Conservation (phyloP, 2,329 filamentous ascomycete species). For the Erysiphe neolycopersici region DNA sequence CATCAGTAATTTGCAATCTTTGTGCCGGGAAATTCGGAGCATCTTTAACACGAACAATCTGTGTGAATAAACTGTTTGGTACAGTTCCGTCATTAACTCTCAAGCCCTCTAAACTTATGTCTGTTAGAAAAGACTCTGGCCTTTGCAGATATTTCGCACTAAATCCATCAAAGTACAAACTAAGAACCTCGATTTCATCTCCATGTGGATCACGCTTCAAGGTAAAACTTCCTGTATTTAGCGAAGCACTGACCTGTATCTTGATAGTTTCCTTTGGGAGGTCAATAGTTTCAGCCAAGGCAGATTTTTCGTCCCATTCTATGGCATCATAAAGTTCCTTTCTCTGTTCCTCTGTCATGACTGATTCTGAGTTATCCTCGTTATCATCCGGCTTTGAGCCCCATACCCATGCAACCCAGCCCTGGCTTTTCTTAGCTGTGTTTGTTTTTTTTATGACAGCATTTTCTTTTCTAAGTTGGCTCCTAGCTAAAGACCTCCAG, state of each 20-base stretch:
- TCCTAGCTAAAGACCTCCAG: slow-evolving; percentile 83
- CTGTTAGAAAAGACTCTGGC: slow-evolving; percentile 69
- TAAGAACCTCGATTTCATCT: slow-evolving; percentile 56
- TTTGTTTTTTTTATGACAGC: slow-evolving; percentile 54
- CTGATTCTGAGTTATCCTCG: slow-evolving; percentile 44
- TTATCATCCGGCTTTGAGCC: slow-evolving; percentile 41
- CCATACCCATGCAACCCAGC: slow-evolving; percentile 86
- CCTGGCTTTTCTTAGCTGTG: slow-evolving; percentile 37
- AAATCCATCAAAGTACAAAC: slow-evolving; percentile 84
- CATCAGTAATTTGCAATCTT: slow-evolving; percentile 14
- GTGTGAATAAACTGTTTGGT: slow-evolving; percentile 66
- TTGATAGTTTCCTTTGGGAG: slow-evolving; percentile 78
- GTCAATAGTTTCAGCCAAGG: slow-evolving; percentile 66
- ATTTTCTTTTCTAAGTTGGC: slow-evolving; percentile 86
- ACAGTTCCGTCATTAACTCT: slow-evolving; percentile 93
- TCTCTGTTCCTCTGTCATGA: slow-evolving; percentile 85
- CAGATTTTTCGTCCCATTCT: slow-evolving; percentile 92
- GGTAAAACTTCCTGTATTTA: slow-evolving; percentile 93
- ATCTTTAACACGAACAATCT: slow-evolving; percentile 91
- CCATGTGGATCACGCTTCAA: slow-evolving; percentile 63
- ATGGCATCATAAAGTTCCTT: slow-evolving; percentile 95
- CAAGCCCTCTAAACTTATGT: slow-evolving; percentile 74
- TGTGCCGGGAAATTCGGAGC: slow-evolving; percentile 27
- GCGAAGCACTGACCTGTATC: slow-evolving; percentile 68
- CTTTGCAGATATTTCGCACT: slow-evolving; percentile 71